These are phyloP conservation scores for Pseudoscleropodium purum DNA, from an alignment of 225 moss, liverwort and hornwort genomes.

Conservation along the genomic window DNA sequence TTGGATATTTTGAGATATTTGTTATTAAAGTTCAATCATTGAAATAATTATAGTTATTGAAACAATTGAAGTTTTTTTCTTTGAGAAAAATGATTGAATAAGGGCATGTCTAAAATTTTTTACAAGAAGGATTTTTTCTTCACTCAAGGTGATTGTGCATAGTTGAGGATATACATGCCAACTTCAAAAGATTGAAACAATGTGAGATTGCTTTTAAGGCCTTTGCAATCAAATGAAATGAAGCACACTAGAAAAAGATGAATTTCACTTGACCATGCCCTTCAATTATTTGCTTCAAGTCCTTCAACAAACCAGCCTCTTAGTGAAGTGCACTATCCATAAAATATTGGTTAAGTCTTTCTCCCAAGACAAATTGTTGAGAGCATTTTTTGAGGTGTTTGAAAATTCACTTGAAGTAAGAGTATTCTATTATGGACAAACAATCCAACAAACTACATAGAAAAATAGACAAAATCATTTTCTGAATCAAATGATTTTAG, in stretches of 20 bases:
- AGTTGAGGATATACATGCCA: not conserved
- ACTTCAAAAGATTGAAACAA: not conserved
- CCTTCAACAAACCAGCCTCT: not conserved
- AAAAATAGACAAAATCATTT: not conserved
- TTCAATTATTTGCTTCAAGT: not conserved
- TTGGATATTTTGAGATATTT: no score
- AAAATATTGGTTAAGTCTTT: not conserved
- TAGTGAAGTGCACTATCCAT: not conserved
- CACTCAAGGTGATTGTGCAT: not conserved
- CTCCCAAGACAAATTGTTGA: not conserved
- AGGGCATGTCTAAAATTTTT: not conserved
- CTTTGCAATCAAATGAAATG: not conserved
- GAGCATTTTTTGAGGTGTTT: not conserved
- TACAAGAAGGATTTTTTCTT: not conserved
- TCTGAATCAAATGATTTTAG: not conserved
- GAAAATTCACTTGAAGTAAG: no score
- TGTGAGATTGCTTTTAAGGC: not conserved
- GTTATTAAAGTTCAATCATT: accelerated
- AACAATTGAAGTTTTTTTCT: not conserved
- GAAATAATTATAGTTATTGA: not conserved
- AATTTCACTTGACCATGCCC: not conserved
- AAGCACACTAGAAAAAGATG: not conserved
- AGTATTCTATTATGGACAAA: not conserved
- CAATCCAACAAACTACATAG: not conserved
- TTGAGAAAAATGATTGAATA: not conserved